Percentiles rank a stretch among this genome's conserved stretches.
These are phyloP conservation scores for Pseudocercospora crystallina DNA, from an alignment of 2,329 filamentous ascomycete genomes.

Conservation along the genomic window DNA sequence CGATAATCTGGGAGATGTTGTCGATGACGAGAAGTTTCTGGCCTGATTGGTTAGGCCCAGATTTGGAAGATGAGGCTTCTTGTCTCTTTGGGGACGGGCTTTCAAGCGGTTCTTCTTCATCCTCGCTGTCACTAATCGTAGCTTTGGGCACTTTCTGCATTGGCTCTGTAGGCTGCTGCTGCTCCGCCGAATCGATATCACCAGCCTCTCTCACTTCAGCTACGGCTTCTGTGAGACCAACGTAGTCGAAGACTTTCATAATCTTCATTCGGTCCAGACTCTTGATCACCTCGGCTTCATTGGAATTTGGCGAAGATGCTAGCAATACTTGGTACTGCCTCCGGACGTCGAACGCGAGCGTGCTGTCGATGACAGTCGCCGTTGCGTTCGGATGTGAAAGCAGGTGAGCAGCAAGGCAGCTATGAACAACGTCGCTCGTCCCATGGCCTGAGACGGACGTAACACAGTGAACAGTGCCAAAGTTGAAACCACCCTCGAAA, in stretches of 20 bases:
- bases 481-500: conserved; percentile 40
- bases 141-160: conserved; percentile 1
- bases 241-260: conserved; percentile 53
- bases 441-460: conserved; percentile 34
- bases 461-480: conserved; percentile 38
- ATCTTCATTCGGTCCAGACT: conserved; percentile 48
- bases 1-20: conserved; percentile 29
- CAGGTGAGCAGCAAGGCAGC: conserved; percentile 42
- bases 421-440: conserved; percentile 32
- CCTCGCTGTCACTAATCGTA: conserved; percentile 37
- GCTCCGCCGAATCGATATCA: conserved; percentile 2
- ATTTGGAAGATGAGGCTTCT: neutral
- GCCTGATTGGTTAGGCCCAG: neutral
- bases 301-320: neutral
- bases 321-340: conserved; percentile 21
- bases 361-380: conserved; percentile 49
- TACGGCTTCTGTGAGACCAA: conserved; percentile 49
- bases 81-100: neutral
- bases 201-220: conserved; percentile 44
- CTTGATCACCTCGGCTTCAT: conserved; percentile 32
- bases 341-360: conserved; percentile 47
- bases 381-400: conserved; percentile 28
- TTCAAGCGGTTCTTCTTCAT: conserved; percentile 43
- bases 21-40: conserved; percentile 28
- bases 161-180: neutral